Evolutionary conservation across 1,284 basidiomycete genomes (phyloP).

Genomic region (Rhodotorula sp.): DNA sequence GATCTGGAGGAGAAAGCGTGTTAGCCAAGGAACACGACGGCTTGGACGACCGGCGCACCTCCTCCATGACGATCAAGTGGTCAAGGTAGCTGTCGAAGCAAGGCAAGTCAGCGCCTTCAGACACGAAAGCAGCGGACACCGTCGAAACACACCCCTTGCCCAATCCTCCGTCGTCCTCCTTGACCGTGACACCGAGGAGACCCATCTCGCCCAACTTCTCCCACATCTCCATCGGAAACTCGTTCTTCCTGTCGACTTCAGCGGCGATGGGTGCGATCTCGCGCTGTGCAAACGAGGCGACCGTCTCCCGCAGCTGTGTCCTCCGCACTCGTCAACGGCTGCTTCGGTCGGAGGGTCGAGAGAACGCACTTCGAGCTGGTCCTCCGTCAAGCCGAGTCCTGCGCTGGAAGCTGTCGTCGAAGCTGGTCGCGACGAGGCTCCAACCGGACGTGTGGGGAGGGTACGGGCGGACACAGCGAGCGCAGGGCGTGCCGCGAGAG

Average conservation of each 20-base stretch:
- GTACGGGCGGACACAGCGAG: neutral
- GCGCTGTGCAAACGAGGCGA: constrained; percentile 70
- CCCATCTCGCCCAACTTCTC: constrained; percentile 81
- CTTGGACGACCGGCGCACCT: neutral
- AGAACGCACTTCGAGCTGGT: constrained; percentile 69
- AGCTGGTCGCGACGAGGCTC: constrained; percentile 54
- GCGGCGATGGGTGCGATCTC: constrained; percentile 78
- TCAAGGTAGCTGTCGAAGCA: constrained; percentile 62
- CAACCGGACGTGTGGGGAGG: neutral
- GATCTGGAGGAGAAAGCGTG: constrained; percentile 48
- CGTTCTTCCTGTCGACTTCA: constrained; percentile 65
- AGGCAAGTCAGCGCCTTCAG: neutral
- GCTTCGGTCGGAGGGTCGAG: no score
- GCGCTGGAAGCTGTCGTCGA: neutral
- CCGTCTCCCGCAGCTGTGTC: constrained; percentile 70
- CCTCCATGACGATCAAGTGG: constrained; percentile 87
- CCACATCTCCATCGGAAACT: constrained; percentile 65
- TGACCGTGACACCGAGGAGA: constrained; percentile 70
- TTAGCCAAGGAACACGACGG: no score
- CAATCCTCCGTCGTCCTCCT: constrained; percentile 68
- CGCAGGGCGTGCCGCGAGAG: neutral
- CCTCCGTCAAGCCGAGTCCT: constrained; percentile 65
- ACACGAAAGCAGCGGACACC: neutral
- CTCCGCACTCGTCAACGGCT: neutral
- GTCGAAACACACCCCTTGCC: constrained; percentile 26